These are phyloP conservation scores for Paramecium sonneborni DNA, from an alignment of 73 alveolate genomes.

Conservation along the genomic window DNA sequence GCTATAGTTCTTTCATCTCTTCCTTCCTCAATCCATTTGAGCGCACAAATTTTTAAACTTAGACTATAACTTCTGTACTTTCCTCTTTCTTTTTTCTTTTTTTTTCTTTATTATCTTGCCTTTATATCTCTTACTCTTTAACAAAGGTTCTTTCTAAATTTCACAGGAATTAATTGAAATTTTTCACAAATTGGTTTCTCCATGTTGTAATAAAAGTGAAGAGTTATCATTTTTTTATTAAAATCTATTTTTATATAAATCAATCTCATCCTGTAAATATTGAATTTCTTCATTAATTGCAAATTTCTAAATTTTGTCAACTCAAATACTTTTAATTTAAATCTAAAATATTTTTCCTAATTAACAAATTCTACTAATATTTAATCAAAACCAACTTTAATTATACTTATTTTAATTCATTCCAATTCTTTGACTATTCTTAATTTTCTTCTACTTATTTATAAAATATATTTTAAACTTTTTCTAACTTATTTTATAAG, in stretches of 20 bases:
- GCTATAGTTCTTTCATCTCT: background rate
- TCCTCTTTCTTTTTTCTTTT: background rate
- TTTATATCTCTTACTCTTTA: background rate
- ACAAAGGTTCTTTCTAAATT: background rate
- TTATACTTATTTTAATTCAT: too few relatives aligned
- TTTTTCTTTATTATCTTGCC: background rate
- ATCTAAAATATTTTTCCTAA: too few relatives aligned
- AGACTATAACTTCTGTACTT: slow-evolving; percentile 21
- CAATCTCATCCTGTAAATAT: background rate
- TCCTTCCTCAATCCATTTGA: background rate
- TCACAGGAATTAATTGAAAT: background rate
- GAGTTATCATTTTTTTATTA: background rate
- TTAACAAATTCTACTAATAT: too few relatives aligned
- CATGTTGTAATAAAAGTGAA: background rate
- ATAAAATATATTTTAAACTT: too few relatives aligned
- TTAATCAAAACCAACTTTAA: too few relatives aligned
- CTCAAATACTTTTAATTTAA: too few relatives aligned
- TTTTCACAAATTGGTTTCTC: background rate
- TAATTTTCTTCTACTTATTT: too few relatives aligned
- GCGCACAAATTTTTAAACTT: background rate
- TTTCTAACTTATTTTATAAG: too few relatives aligned
- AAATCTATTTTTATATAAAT: background rate
- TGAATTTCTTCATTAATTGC: background rate
- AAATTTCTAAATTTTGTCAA: background rate
- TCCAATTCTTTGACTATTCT: too few relatives aligned